Base-by-base conservation (phyloP, 116 monocot genomes). In the Papilionanthe hybrid region DNA sequence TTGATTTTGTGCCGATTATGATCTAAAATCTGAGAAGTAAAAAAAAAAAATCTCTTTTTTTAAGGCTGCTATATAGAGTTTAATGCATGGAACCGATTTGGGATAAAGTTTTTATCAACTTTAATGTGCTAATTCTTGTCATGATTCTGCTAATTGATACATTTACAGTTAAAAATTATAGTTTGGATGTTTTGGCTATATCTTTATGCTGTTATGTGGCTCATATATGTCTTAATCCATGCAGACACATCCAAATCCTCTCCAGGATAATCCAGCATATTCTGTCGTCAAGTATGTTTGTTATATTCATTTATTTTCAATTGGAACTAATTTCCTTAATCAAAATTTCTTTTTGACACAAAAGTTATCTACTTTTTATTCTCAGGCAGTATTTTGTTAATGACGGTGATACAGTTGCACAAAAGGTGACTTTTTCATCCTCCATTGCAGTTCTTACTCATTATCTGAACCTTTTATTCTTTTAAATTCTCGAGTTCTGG, bases 241-340 rank as follows among this genome's bases (percentile, higher is more conserved):
- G 55, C 94, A 95, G 95, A 91, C 80, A 0, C 85, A 85, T 79
- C 89, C 89, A 0, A 95, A 95, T 81, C 95, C 95, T 22, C 79
- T 95, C 66, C 91, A 92, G 83, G 86, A 95, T 81, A 92, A 95
- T 80, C 92, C 92, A 50, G 95, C 95, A 8, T 95, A 92, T 78
- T 88, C 95, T 22, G 91, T 86, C 65, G 95, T 95, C 79, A 95
- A 91, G 95, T 95, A 85, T 77, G 81, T 58, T 78, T 30, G 50
- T 53, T 79, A 43, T 10, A n/a, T 22, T 20, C 15, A 0, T 13
- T 23, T 48, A 53, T 7, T 77, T 73, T 82, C 28, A 20, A 28
- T 20, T 15, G 28, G 17, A 6, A 57, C 20, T 0, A 53, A 42
- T 67, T 77, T 32, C 55, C 44, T 65, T 55, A 60, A 22, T 47